These are phyloP conservation scores for Emergomyces africanus DNA, from an alignment of 2,329 filamentous ascomycete species.

Conservation along the genomic window DNA sequence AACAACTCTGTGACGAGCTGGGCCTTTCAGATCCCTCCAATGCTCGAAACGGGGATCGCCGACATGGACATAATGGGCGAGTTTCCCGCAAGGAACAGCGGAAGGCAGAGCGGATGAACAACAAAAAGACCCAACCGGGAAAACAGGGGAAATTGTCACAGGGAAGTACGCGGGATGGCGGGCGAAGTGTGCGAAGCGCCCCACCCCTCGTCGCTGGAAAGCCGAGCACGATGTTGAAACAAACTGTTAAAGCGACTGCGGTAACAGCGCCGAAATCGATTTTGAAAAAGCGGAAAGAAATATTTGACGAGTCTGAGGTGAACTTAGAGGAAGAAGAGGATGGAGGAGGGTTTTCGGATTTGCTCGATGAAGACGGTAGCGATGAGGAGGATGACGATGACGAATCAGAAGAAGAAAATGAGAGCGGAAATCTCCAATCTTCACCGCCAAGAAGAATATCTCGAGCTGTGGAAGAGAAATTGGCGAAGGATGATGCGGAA, in stretches of 20 bases:
- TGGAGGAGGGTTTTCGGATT: not conserved
- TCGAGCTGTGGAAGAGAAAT: conserved; percentile 43
- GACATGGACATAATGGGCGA: conserved; percentile 7
- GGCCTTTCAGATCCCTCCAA: conserved; percentile 26
- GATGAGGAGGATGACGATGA: conserved; percentile 14
- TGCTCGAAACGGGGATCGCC: conserved; percentile 18
- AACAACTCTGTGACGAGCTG: conserved; percentile 27
- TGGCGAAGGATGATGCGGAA: conserved; percentile 74
- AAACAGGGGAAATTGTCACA: conserved; percentile 7
- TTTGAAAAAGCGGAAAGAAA: conserved; percentile 21
- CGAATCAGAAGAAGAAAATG: conserved; percentile 19
- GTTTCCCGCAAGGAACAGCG: conserved; percentile 50
- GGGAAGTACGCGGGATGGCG: conserved; percentile 12
- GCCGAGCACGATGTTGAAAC: conserved; percentile 11
- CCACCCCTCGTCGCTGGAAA: conserved; percentile 19
- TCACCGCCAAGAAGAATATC: conserved; percentile 14
- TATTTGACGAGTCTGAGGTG: conserved; percentile 14
- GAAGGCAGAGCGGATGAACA: conserved; percentile 48
- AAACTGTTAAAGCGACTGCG: conserved; percentile 10
- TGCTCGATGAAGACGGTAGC: conserved; percentile 7
- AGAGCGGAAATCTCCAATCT: conserved; percentile 16
- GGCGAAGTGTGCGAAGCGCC: conserved; percentile 9
- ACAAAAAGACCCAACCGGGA: conserved; percentile 41
- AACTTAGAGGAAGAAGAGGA: conserved; percentile 3
- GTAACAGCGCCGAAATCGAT: conserved; percentile 22